A percentile compares a stretch with the other conserved stretches of the same genome.
Conservation (phyloP, 108 stramenopile genomes). For the Asterionellopsis glacialis region DNA sequence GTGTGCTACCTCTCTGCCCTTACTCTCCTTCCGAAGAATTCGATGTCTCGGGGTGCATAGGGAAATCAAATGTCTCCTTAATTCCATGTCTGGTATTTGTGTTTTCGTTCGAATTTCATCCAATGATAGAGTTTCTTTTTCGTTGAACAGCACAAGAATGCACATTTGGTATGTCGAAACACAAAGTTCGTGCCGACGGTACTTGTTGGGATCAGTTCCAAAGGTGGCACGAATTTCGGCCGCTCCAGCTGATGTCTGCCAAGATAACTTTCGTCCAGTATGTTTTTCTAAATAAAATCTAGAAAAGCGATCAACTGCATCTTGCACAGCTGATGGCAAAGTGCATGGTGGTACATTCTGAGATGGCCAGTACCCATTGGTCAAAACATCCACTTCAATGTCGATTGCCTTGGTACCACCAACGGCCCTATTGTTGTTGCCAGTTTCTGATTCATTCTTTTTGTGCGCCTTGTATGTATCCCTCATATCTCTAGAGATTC, state of each 20-base stretch:
- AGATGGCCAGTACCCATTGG: slow-evolving; percentile 95
- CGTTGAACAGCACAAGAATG: slow-evolving; percentile 94
- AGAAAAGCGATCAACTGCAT: slow-evolving; percentile 80
- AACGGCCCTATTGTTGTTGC: slow-evolving; percentile 15
- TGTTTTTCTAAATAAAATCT: slow-evolving; percentile 91
- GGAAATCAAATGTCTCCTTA: slow-evolving; percentile 92
- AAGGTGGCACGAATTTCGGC: slow-evolving; percentile 90
- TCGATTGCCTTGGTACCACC: slow-evolving; percentile 33
- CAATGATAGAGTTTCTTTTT: slow-evolving; percentile 67
- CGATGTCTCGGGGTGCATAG: slow-evolving; percentile 94
- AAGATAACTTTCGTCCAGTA: slow-evolving; percentile 90
- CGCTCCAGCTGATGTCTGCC: slow-evolving; percentile 92
- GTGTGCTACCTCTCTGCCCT: slow-evolving; percentile 88
- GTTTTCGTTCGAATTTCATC: slow-evolving; percentile 76
- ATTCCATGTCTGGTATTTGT: slow-evolving; percentile 85
- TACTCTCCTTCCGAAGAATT: slow-evolving; percentile 87
- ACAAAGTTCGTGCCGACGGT: slow-evolving; percentile 83
- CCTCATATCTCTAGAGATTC: slow-evolving; percentile 88
- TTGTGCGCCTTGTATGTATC: slow-evolving; percentile 66
- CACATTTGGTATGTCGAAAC: slow-evolving; percentile 99
- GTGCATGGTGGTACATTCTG: slow-evolving; percentile 81
- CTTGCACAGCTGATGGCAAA: slow-evolving; percentile 67
- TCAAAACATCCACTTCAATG: slow-evolving; percentile 91
- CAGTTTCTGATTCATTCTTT: slow-evolving; percentile 29
- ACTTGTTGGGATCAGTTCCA: slow-evolving; percentile 31